These are phyloP conservation scores for Globisporangium echinulatum DNA, from an alignment of 352 stramenopile species.

Conservation along the genomic window DNA sequence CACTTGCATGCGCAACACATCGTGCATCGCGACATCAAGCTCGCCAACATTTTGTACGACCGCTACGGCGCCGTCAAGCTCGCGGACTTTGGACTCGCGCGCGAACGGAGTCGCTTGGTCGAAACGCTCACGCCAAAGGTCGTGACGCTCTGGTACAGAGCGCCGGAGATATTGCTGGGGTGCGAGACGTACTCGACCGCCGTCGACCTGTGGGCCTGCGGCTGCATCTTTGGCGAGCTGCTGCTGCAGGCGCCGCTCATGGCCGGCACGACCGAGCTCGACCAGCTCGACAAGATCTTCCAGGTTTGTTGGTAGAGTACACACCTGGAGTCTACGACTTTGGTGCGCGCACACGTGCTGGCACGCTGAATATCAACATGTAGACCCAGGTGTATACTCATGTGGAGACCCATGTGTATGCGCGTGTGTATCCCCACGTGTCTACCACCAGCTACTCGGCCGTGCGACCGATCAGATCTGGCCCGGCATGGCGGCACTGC, in stretches of 20 bases:
- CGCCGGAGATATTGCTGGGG: conserved; percentile 90
- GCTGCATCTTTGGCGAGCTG: conserved; percentile 60
- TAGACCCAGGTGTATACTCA: too few relatives aligned
- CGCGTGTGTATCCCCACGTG: too few relatives aligned
- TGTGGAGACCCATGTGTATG: background rate
- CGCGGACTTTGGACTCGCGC: conserved; percentile 57
- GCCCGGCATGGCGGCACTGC: conserved; percentile 41
- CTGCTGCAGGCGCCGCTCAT: conserved; percentile 52
- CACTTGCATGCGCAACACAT: conserved; percentile 78
- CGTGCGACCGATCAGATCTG: conserved; percentile 53
- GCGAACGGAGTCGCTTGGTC: conserved; percentile 65
- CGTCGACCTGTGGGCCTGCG: conserved; percentile 89
- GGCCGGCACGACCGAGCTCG: conserved; percentile 50
- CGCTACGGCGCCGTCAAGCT: conserved; percentile 60
- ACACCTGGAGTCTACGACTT: too few relatives aligned
- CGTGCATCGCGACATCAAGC: conserved; percentile 94
- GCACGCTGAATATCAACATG: too few relatives aligned
- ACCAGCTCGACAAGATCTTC: conserved; percentile 74
- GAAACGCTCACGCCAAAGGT: conserved; percentile 74
- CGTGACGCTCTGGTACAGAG: conserved; percentile 94
- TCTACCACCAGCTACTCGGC: conserved; percentile 33
- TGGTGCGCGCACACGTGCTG: too few relatives aligned
- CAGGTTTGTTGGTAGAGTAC: conserved; percentile 13
- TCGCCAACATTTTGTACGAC: conserved; percentile 92
- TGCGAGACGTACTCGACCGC: conserved; percentile 77